These are phyloP conservation scores for Trichoderma sp. DNA, from an alignment of 2,329 filamentous ascomycete genomes.

Conservation along the genomic window DNA sequence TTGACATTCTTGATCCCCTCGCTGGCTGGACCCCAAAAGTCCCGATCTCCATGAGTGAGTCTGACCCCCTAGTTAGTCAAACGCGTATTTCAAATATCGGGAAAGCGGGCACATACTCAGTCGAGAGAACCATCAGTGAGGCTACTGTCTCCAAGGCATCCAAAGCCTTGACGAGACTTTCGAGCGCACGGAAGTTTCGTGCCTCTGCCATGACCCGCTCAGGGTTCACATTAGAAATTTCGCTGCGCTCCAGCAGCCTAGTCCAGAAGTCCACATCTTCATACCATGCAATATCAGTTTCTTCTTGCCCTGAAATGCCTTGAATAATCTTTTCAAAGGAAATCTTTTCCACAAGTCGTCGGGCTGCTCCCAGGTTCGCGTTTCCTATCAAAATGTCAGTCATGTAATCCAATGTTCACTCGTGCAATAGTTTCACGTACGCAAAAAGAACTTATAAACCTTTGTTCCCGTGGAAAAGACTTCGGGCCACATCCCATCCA, in stretches of 20 bases:
- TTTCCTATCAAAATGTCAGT: slow-evolving; percentile 41
- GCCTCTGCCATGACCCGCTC: slow-evolving; percentile 56
- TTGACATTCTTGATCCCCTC: slow-evolving; percentile 56
- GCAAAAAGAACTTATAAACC: slow-evolving; percentile 80
- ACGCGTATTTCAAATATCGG: not conserved
- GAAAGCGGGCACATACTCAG: slow-evolving; percentile 49
- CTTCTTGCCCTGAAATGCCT: slow-evolving; percentile 42
- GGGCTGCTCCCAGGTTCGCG: slow-evolving; percentile 56
- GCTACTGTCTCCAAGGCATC: slow-evolving; percentile 69
- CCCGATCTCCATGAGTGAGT: slow-evolving; percentile 36
- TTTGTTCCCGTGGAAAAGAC: slow-evolving; percentile 69
- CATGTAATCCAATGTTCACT: not conserved
- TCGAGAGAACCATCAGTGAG: slow-evolving; percentile 53
- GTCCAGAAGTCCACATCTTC: slow-evolving; percentile 47
- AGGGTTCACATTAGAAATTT: slow-evolving; percentile 40
- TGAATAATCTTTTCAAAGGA: slow-evolving; percentile 52
- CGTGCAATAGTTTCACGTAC: slow-evolving; percentile 55
- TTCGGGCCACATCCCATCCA: slow-evolving; percentile 70
- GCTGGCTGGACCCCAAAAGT: slow-evolving; percentile 58
- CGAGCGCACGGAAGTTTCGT: slow-evolving; percentile 67
- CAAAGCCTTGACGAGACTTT: slow-evolving; percentile 65
- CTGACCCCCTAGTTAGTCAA: not conserved
- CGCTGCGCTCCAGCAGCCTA: slow-evolving; percentile 40
- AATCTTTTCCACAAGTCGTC: slow-evolving; percentile 54
- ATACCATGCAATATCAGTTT: slow-evolving; percentile 42